Evolutionary conservation across 352 stramenopile species (phyloP).

Genomic region (Phytophthora agathidicida): DNA sequence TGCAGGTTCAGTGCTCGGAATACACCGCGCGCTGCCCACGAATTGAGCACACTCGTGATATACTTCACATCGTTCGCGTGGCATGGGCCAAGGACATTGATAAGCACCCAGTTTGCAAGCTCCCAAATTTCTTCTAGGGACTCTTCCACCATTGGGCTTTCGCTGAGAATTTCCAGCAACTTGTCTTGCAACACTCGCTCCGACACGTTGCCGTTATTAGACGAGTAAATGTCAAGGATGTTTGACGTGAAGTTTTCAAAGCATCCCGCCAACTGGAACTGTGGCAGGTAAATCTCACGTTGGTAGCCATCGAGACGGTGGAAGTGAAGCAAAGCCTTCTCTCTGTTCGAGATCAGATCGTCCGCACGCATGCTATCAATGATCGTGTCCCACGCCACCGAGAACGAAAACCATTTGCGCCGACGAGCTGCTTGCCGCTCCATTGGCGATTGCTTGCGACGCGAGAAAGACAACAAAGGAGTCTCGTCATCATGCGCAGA

Average conservation of each 20-base stretch:
- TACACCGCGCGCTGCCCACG: slow-evolving; percentile 76
- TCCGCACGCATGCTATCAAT: slow-evolving; percentile 96
- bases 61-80: slow-evolving; percentile 95
- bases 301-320: slow-evolving; percentile 96
- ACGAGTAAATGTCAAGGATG: slow-evolving; percentile 77
- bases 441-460: slow-evolving; percentile 78
- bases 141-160: slow-evolving; percentile 87
- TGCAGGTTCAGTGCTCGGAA: slow-evolving; percentile 83
- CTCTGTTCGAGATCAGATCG: slow-evolving; percentile 90
- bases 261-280: slow-evolving; percentile 97
- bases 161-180: slow-evolving; percentile 78
- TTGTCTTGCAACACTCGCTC: slow-evolving; percentile 84
- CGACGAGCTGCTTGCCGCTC: slow-evolving; percentile 93
- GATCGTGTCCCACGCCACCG: slow-evolving; percentile 97
- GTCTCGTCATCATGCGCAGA: slow-evolving; percentile 70
- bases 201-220: slow-evolving; percentile 57
- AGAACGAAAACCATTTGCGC: slow-evolving; percentile 99
- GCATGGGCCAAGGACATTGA: slow-evolving; percentile 93
- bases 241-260: slow-evolving; percentile 92
- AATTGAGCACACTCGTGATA: slow-evolving; percentile 86
- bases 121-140: slow-evolving; percentile 98
- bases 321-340: slow-evolving; percentile 95
- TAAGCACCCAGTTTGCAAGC: slow-evolving; percentile 94
- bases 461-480: slow-evolving; percentile 84
- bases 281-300: slow-evolving; percentile 97